A percentile compares a stretch with the other conserved stretches of the same genome.
Conservation (phyloP, 805 yeast genomes). For the Ogataea ramenticola region DNA sequence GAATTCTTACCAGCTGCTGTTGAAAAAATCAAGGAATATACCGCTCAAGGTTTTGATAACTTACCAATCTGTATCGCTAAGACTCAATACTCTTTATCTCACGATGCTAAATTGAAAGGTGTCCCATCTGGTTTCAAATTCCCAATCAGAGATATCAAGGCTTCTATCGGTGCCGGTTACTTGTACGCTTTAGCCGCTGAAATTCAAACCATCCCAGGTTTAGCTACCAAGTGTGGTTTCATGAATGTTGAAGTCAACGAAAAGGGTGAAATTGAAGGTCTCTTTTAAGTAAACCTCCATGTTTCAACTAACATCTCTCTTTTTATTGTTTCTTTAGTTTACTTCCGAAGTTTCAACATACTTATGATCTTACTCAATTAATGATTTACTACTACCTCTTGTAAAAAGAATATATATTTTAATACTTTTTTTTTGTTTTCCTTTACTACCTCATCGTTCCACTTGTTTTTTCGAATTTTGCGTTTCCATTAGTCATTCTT, state of each 20-base stretch:
- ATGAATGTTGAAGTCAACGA: conserved; percentile 94
- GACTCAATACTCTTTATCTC: conserved; percentile 94
- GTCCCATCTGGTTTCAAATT: conserved; percentile 91
- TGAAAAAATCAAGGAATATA: conserved; percentile 72
- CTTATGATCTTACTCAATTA: not conserved
- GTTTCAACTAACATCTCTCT: not conserved
- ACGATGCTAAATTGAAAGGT: conserved; percentile 88
- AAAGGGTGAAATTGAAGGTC: conserved; percentile 87
- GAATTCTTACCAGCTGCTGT: conserved; percentile 80
- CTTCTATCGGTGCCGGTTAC: conserved; percentile 95
- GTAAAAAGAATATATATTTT: not conserved
- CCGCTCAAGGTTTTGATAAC: conserved; percentile 81
- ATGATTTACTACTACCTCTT: not conserved
- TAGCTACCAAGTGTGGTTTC: conserved; percentile 93
- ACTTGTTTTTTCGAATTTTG: not conserved
- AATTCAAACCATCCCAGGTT: conserved; percentile 95
- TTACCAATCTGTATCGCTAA: conserved; percentile 95
- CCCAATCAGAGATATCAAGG: conserved; percentile 91
- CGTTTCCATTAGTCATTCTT: not conserved
- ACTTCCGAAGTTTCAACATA: not conserved
- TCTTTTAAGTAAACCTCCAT: conserved; percentile 44
- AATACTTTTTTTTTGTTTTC: not conserved
- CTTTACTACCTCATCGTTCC: too few relatives aligned
- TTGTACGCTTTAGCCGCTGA: conserved; percentile 95
- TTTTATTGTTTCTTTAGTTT: not conserved